These are phyloP conservation scores for Colletotrichum graminicola DNA, from an alignment of 2,329 filamentous ascomycete species.

Conservation along the genomic window DNA sequence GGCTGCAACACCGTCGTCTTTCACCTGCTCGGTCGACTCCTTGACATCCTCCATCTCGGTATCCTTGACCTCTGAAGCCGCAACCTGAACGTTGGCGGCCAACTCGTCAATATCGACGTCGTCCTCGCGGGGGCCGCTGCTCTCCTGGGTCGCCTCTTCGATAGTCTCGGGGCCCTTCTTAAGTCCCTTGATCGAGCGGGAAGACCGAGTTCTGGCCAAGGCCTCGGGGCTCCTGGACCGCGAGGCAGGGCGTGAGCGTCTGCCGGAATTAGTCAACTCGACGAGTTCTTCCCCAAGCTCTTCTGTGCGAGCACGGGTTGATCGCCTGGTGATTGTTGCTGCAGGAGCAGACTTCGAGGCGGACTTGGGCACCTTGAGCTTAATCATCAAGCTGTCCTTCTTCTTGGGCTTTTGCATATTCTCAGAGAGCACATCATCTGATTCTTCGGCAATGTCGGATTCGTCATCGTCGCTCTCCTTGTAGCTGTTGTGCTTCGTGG, in stretches of 20 bases:
- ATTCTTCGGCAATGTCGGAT: slow-evolving; percentile 48
- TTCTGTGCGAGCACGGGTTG: slow-evolving; percentile 66
- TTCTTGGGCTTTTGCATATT: slow-evolving; percentile 45
- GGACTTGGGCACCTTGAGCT: slow-evolving; percentile 56
- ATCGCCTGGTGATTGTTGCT: slow-evolving; percentile 55
- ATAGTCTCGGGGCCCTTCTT: slow-evolving; percentile 63
- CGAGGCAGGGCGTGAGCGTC: slow-evolving; percentile 63
- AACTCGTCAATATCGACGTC: slow-evolving; percentile 56
- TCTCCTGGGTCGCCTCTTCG: slow-evolving; percentile 67
- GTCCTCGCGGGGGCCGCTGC: slow-evolving; percentile 52
- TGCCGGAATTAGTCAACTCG: slow-evolving; percentile 72
- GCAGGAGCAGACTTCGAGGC: slow-evolving; percentile 36
- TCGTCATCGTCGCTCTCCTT: slow-evolving; percentile 58
- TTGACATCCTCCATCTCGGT: slow-evolving; percentile 45
- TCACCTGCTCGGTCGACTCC: slow-evolving; percentile 49
- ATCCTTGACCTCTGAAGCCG: slow-evolving; percentile 46
- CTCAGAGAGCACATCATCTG: slow-evolving; percentile 45
- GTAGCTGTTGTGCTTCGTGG: slow-evolving; percentile 61
- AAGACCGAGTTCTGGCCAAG: slow-evolving; percentile 57
- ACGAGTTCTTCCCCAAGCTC: slow-evolving; percentile 67
- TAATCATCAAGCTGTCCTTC: slow-evolving; percentile 53
- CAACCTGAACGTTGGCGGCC: slow-evolving; percentile 49
- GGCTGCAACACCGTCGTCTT: slow-evolving; percentile 47
- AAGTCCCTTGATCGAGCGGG: slow-evolving; percentile 64
- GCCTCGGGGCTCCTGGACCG: slow-evolving; percentile 68